Evolutionary conservation across 1,139 yeast genomes (phyloP), one percentile per base, ranked within the genome.

Genomic region (Hemisphaericaspora xylofermentans): DNA sequence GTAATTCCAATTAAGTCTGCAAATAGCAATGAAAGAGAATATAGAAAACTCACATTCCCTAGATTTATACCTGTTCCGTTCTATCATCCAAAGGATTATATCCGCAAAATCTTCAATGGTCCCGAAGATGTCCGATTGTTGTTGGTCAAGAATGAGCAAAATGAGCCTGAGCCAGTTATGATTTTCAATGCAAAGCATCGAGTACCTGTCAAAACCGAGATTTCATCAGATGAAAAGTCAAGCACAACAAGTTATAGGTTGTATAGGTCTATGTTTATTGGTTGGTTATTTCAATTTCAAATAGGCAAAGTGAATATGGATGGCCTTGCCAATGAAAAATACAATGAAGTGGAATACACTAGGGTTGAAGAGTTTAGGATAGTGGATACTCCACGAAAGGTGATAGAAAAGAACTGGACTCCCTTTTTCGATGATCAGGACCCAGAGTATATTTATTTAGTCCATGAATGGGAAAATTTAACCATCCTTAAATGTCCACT

Each of bases 1-100:
- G 10, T 24, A 8, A 24, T 24, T 9, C 27, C 27, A 5, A 24
- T 24, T 24, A 36, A 12, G 25, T 34, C 18, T 28, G 15, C 31
- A 13, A 19, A 14, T 7, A 25, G 29, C 25, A 35, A 30, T 21
- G 42, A 39, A 15, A 14, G 39, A 12, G 44, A 36, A 3, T 44
- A 49, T 24, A 24, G 27, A 4, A 47, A 39, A 10, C 24, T 60
- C 16, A 43, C 44, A 26, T 63, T 57, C 41, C 69, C 69, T 5
- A 41, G 45, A n/a, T 58, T 62, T 34, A 43, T 63, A 19, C 62
- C 64, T 1, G 54, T 64, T 3, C 67, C 68, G 7, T 61, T 60
- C 38, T 48, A 46, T 35, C 48, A 37, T n/a, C 62, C 60, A 24
- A 41, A 60, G 24, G 27, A 42, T 3, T 41, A 41, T 35, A 42